Evolutionary conservation across 805 yeast genomes (phyloP).

Genomic region (Candida patagonica): DNA sequence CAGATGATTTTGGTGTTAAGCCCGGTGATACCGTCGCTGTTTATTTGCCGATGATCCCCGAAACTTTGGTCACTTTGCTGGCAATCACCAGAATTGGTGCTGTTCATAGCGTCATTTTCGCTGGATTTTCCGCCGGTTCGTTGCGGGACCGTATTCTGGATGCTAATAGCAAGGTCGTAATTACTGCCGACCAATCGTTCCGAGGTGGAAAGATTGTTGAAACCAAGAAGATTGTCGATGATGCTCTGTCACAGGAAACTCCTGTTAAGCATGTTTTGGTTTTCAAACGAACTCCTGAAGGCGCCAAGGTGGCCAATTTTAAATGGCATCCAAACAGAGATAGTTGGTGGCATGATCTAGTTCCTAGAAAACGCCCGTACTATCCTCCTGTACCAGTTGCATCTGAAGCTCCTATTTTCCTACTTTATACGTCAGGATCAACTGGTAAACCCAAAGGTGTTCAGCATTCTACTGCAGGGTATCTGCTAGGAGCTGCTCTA

Average conservation of each 20-base stretch:
- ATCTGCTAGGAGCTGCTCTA: constrained; percentile 81
- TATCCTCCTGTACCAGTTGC: constrained; percentile 80
- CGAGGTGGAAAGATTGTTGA: constrained; percentile 92
- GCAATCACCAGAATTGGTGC: constrained; percentile 95
- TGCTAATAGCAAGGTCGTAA: constrained; percentile 75
- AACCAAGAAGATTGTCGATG: constrained; percentile 92
- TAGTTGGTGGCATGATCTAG: constrained; percentile 91
- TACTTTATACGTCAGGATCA: constrained; percentile 94
- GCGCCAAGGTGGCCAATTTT: constrained; percentile 29
- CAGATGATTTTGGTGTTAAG: constrained; percentile 67
- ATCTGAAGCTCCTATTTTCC: constrained; percentile 89
- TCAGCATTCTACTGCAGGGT: constrained; percentile 91
- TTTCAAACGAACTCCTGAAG: constrained; percentile 73
- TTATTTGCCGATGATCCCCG: constrained; percentile 95
- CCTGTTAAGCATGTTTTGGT: constrained; percentile 75
- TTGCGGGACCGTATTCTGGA: constrained; percentile 82
- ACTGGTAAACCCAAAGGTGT: constrained; percentile 99
- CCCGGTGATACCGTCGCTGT: constrained; percentile 96
- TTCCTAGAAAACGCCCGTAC: constrained; percentile 71
- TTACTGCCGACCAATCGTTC: constrained; percentile 90
- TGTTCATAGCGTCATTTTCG: constrained; percentile 90
- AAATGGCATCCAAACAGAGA: constrained; percentile 75
- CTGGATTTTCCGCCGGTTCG: constrained; percentile 92
- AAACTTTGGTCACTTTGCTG: constrained; percentile 86
- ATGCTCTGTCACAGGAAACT: constrained; percentile 68